These are phyloP conservation scores for Salvia splendens DNA, from an alignment of 257 asterid genomes.

Conservation along the genomic window DNA sequence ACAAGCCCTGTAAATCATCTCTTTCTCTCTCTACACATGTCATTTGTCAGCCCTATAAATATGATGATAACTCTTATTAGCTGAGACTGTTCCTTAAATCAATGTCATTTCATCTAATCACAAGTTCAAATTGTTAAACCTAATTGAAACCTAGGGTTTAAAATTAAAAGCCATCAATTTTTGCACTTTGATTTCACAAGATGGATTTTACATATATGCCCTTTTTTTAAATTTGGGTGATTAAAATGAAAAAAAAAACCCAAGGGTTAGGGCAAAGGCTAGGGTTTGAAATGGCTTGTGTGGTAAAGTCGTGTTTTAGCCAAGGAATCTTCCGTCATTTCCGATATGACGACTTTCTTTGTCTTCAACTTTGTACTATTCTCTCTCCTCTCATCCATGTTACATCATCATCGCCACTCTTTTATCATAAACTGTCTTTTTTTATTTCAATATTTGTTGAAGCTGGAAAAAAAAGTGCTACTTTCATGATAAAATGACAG, in stretches of 20 bases:
- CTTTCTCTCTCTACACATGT: constrained; percentile 44
- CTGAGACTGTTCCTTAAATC: constrained; percentile 47
- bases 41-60: constrained; percentile 51
- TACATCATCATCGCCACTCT: constrained; percentile 14
- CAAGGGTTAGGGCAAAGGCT: constrained; percentile 39
- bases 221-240: constrained; percentile 13
- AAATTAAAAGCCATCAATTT: background rate
- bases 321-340: constrained; percentile 62
- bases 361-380: constrained; percentile 31
- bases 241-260: constrained; percentile 5
- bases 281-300: constrained; percentile 45
- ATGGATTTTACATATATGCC: constrained; percentile 39
- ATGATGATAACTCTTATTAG: constrained; percentile 37
- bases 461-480: constrained; percentile 4
- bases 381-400: constrained; percentile 12
- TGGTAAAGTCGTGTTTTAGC: constrained; percentile 34
- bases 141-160: constrained; percentile 57
- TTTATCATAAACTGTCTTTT: background rate
- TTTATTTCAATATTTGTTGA: constrained; percentile 5
- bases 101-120: constrained; percentile 48
- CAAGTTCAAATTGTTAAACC: constrained; percentile 35
- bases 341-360: constrained; percentile 47
- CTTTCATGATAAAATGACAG: constrained; percentile 5
- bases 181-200: too few relatives aligned
- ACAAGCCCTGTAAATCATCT: constrained; percentile 26